Base-by-base conservation (phyloP, 2,329 filamentous ascomycete species). In the Pseudodiploospora longispora region DNA sequence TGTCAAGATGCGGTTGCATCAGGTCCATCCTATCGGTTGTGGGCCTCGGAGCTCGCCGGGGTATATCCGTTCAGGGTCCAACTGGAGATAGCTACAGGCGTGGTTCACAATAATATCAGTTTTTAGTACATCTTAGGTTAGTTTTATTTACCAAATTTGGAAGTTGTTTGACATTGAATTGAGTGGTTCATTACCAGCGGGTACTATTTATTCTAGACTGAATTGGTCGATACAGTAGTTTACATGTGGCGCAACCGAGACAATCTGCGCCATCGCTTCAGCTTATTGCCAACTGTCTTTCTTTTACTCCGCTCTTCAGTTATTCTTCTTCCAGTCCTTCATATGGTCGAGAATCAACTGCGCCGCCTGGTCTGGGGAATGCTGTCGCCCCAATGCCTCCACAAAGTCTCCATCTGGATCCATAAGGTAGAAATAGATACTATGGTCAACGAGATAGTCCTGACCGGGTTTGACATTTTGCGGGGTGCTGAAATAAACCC, bases 341-440 rank as follows among this genome's bases (percentile, higher is more conserved):
- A 97, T 84, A 65, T 98, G 93, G 50, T 85, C 83, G 48, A 84
- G 66, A 44, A 98, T 96, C 46, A 96, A 71, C 66, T 82, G 82
- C 6, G 90, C 86, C 1, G 83, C 93, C 57, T 87, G 79, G 50
- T 93, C 83, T 1, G 91, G 87, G 36, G 87, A 95, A 67, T 97
- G 90, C 68, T 98, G 93, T 50, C 93, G 76, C 12, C 93, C 93
- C 59, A 98, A 82, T 9, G 90, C 94, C 71, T 98, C 94, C 29
- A 98, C 91, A 65, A 98, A 98, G 64, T 98, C 90, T 19, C 91
- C 91, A 55, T 97, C 90, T 0, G 93, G 93, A 63, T 97, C 93
- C 93, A 98, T 98, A 54, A 98, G 70, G 66, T 98, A 98, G 59
- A 98, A 98, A 74, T 98, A 98, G 55, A 98, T 98, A 65, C 89